phyloP scores from a whole-genome alignment of 2,329 filamentous ascomycete genomes.

The Monilinia vaccinii-corymbosi region DNA sequence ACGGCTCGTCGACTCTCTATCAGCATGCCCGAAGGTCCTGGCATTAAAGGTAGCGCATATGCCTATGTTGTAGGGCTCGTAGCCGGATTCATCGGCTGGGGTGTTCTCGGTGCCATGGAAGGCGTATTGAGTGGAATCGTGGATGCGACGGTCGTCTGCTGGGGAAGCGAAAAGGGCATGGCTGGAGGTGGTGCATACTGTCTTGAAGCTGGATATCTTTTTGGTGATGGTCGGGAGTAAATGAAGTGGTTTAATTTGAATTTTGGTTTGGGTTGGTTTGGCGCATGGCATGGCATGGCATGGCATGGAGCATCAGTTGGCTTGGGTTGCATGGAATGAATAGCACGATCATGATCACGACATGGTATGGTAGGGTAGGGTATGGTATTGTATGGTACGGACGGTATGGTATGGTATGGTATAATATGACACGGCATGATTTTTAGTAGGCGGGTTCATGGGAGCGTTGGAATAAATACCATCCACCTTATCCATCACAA shows the following conservation, averaged over 20 bases:
- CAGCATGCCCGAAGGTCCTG: conserved; percentile 39
- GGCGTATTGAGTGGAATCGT: conserved; percentile 79
- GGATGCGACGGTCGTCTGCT: conserved; percentile 85
- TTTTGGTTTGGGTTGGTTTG: background rate
- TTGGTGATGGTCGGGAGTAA: conserved; percentile 53
- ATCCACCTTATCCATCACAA: background rate
- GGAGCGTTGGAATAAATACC: background rate
- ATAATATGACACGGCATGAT: background rate
- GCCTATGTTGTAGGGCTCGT: conserved; percentile 90
- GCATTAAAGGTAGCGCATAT: conserved; percentile 73
- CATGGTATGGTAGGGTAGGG: background rate
- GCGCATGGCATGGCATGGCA: too few relatives aligned
- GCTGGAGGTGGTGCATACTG: conserved; percentile 70
- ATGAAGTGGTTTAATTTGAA: conserved; percentile 37
- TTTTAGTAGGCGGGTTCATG: background rate
- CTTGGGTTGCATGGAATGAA: background rate
- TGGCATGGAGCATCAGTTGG: background rate
- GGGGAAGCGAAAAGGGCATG: conserved; percentile 77
- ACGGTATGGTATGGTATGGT: background rate
- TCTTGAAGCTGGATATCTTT: conserved; percentile 81
- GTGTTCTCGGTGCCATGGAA: conserved; percentile 83
- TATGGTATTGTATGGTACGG: background rate
- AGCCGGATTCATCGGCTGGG: conserved; percentile 91
- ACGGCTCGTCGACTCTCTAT: conserved; percentile 73
- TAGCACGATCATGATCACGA: background rate